These are phyloP conservation scores for Globisporangium paddicum DNA, from an alignment of 352 stramenopile species.

Conservation along the genomic window DNA sequence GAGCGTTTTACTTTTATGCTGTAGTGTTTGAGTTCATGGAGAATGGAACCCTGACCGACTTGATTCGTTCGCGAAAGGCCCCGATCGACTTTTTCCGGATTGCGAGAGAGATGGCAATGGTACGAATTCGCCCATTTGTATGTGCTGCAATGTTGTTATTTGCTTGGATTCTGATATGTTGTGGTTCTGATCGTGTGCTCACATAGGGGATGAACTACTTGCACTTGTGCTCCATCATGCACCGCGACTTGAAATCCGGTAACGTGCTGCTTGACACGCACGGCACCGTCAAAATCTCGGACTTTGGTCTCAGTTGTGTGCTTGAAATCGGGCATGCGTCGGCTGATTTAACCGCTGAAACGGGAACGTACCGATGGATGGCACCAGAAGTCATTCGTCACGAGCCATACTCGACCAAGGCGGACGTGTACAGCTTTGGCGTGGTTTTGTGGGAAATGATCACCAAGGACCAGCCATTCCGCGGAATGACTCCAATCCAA, in stretches of 20 bases:
- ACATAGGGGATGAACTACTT: constrained; percentile 92
- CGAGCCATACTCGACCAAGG: constrained; percentile 92
- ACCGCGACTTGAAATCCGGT: constrained; percentile 95
- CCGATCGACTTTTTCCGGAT: constrained; percentile 82
- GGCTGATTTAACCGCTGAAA: constrained; percentile 81
- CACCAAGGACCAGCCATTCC: constrained; percentile 80
- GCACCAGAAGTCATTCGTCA: constrained; percentile 92
- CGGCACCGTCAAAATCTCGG: constrained; percentile 83
- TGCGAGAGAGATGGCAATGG: constrained; percentile 75
- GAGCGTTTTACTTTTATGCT: neutral
- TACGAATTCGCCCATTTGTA: constrained; percentile 11
- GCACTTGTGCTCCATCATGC: constrained; percentile 92
- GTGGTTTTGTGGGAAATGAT: constrained; percentile 87
- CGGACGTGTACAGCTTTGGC: constrained; percentile 94
- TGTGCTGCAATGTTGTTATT: neutral
- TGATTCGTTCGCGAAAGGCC: constrained; percentile 64
- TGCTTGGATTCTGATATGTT: neutral
- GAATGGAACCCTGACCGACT: constrained; percentile 76
- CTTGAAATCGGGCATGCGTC: constrained; percentile 67
- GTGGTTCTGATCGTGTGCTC: neutral
- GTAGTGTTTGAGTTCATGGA: constrained; percentile 88
- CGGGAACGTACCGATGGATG: constrained; percentile 93
- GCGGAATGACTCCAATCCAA: constrained; percentile 80
- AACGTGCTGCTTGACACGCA: constrained; percentile 89
- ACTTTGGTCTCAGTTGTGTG: constrained; percentile 85